Conservation (phyloP, 176 grass and related monocot genomes). For the Oryza longistaminata region DNA sequence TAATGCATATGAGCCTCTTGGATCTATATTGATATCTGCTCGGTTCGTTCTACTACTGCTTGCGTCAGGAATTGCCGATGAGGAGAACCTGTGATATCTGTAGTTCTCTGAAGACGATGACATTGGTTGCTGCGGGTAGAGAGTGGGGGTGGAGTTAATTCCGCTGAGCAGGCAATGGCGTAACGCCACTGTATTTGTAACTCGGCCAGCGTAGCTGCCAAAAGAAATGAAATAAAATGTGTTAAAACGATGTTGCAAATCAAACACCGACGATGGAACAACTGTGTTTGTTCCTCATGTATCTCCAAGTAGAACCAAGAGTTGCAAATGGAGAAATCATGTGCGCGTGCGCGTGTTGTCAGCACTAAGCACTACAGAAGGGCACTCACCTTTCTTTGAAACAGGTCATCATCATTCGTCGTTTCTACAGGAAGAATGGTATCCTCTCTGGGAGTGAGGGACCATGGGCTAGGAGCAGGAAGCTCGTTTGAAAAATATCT, state of each 20-base stretch:
- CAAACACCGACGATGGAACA: neutral
- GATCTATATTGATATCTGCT: constrained; percentile 72
- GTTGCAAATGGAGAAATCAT: neutral
- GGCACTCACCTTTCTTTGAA: constrained; percentile 65
- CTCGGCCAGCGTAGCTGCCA: constrained; percentile 59
- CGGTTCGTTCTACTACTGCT: constrained; percentile 53
- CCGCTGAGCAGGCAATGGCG: constrained; percentile 70
- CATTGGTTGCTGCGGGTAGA: constrained; percentile 81
- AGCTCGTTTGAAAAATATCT: constrained; percentile 92
- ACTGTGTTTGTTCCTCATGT: neutral
- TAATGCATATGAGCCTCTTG: neutral
- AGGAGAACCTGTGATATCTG: constrained; percentile 78
- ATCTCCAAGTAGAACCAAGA: neutral
- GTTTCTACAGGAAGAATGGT: constrained; percentile 61
- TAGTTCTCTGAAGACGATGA: constrained; percentile 70
- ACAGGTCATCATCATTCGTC: constrained; percentile 67
- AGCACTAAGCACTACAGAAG: neutral
- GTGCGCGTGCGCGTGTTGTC: neutral
- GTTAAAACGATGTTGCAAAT: constrained; percentile 6
- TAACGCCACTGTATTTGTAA: constrained; percentile 64
- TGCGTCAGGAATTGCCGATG: constrained; percentile 61
- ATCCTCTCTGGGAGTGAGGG: constrained; percentile 50
- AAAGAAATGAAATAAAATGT: neutral
- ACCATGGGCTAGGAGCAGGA: constrained; percentile 72
- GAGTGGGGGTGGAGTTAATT: constrained; percentile 83